Percentiles rank a stretch among this genome's conserved stretches.
These are phyloP conservation scores for Aspergillus nidulans DNA, from an alignment of 495 filamentous ascomycete species.

Conservation along the genomic window DNA sequence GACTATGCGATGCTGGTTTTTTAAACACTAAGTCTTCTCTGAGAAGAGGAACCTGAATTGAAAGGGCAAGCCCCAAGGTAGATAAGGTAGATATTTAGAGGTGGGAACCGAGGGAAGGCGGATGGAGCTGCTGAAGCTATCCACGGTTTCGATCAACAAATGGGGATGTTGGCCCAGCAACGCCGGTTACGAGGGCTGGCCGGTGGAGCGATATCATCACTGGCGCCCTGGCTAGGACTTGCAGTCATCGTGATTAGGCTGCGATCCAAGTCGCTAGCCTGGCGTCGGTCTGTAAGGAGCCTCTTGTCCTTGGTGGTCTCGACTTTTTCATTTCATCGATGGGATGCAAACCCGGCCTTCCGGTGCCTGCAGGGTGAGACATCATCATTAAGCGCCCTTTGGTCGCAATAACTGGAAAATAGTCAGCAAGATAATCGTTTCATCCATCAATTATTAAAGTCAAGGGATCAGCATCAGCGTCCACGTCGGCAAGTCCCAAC, in stretches of 20 bases:
- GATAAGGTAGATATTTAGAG: slow-evolving; percentile 31
- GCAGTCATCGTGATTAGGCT: slow-evolving; percentile 17
- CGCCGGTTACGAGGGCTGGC: slow-evolving; percentile 11
- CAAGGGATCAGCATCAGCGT: neutral
- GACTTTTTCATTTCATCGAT: slow-evolving; percentile 6
- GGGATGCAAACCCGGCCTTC: slow-evolving; percentile 6
- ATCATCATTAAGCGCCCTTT: slow-evolving; percentile 21
- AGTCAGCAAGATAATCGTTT: neutral
- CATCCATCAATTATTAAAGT: slow-evolving; percentile 10
- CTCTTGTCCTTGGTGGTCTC: slow-evolving; percentile 11
- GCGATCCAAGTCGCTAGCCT: slow-evolving; percentile 11
- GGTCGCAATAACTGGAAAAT: slow-evolving; percentile 19
- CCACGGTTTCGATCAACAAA: slow-evolving; percentile 46
- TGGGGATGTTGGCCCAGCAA: slow-evolving; percentile 42
- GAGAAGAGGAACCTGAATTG: slow-evolving; percentile 8
- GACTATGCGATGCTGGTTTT: slow-evolving; percentile 4
- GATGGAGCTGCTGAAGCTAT: slow-evolving; percentile 31
- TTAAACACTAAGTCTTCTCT: slow-evolving; percentile 5
- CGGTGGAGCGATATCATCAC: slow-evolving; percentile 16
- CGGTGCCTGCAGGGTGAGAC: slow-evolving; percentile 22
- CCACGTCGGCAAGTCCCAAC: neutral
- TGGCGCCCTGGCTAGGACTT: slow-evolving; percentile 16
- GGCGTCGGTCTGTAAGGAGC: slow-evolving; percentile 17
- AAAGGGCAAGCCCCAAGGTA: slow-evolving; percentile 25
- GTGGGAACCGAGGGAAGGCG: slow-evolving; percentile 27